phyloP scores from a whole-genome alignment of 441 rosid genomes.

The Pelargonium exstipulatum region DNA sequence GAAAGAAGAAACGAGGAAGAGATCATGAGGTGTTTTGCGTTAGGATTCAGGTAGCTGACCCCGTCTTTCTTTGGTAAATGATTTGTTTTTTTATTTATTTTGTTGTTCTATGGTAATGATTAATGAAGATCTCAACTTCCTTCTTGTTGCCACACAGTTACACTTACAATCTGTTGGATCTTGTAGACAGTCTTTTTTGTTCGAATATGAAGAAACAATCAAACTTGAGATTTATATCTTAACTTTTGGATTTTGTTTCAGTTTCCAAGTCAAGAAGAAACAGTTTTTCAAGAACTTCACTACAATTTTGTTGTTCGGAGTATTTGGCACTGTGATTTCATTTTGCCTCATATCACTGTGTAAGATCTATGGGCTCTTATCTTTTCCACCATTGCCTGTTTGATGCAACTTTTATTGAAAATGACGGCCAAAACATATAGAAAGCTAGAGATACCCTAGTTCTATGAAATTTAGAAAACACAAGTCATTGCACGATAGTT shows the following conservation, averaged over 20 bases:
- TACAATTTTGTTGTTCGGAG: slow-evolving; percentile 53
- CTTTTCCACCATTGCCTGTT: background rate
- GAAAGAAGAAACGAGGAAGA: background rate
- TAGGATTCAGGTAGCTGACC: background rate
- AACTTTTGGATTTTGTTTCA: slow-evolving; percentile 25
- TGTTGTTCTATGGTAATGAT: background rate
- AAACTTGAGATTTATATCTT: background rate
- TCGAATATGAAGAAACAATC: background rate
- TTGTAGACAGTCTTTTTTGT: background rate
- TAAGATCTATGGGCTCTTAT: slow-evolving; percentile 22
- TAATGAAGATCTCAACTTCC: background rate
- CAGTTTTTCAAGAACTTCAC: slow-evolving; percentile 69
- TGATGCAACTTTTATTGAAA: too few species aligned
- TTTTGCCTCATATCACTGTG: slow-evolving; percentile 58
- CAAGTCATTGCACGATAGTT: too few species aligned
- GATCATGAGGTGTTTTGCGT: background rate
- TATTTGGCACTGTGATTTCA: slow-evolving; percentile 63
- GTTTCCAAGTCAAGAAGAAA: slow-evolving; percentile 79
- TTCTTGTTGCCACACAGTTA: background rate
- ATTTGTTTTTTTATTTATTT: background rate
- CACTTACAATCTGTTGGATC: background rate
- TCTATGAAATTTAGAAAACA: too few species aligned
- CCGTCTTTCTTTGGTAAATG: background rate
- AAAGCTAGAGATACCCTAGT: too few species aligned
- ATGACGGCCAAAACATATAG: too few species aligned